phyloP scores from a whole-genome alignment of 176 grass and related monocot species.

The Miscanthus lutarioriparius region DNA sequence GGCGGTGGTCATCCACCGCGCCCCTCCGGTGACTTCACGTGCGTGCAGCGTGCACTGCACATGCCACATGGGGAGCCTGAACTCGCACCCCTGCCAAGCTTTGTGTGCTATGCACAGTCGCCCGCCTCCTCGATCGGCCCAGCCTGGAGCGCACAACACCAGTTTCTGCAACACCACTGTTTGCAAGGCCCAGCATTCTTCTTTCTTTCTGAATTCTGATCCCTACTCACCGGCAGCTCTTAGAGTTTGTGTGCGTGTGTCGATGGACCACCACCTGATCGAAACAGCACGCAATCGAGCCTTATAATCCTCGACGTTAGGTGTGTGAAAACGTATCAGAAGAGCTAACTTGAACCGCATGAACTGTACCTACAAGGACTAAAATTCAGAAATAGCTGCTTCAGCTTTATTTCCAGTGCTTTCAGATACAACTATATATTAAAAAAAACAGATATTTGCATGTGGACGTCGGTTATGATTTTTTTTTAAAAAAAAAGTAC shows the following conservation, averaged over 20 bases:
- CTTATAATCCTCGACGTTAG: neutral
- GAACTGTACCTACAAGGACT: neutral
- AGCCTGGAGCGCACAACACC: slow-evolving; percentile 32
- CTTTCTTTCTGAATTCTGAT: neutral
- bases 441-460: neutral
- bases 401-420: neutral
- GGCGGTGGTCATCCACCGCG: neutral
- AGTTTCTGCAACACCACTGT: neutral
- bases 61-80: neutral
- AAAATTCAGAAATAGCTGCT: neutral
- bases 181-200: neutral
- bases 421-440: slow-evolving; percentile 12
- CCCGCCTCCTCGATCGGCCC: neutral
- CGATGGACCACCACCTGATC: neutral
- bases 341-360: neutral
- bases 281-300: neutral
- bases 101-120: neutral
- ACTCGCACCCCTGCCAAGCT: slow-evolving; percentile 1
- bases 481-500: neutral
- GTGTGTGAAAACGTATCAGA: slow-evolving; percentile 3
- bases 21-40: neutral
- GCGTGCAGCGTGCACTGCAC: neutral
- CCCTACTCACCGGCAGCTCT: slow-evolving; percentile 2
- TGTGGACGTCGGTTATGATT: slow-evolving; percentile 5
- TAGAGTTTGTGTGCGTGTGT: neutral